Evolutionary conservation across 2,329 filamentous ascomycete species (phyloP).

Genomic region (Capronia coronata): DNA sequence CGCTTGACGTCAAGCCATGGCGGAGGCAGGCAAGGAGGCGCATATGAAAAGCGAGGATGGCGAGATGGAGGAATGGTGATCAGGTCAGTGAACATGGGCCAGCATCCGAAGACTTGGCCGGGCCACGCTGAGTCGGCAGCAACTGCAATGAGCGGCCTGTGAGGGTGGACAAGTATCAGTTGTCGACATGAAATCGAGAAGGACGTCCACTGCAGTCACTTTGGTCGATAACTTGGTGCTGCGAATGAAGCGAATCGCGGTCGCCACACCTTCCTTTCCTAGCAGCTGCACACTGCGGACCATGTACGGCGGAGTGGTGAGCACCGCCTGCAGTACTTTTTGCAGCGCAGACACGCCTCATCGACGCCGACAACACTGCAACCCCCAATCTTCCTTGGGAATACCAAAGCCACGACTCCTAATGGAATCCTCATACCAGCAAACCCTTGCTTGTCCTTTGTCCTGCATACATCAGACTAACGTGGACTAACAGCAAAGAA

Average conservation of each 20-base stretch:
- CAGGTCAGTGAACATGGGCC: background rate
- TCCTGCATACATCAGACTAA: too few relatives aligned
- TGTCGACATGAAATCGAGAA: too few relatives aligned
- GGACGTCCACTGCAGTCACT: too few relatives aligned
- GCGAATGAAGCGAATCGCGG: background rate
- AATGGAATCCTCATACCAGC: too few relatives aligned
- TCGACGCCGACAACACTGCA: too few relatives aligned
- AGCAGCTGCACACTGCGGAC: background rate
- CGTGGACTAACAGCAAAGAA: background rate
- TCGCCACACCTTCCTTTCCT: background rate
- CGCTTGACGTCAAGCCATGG: constrained; percentile 14
- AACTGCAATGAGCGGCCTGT: background rate
- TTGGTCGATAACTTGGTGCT: too few relatives aligned
- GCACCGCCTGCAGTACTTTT: too few relatives aligned
- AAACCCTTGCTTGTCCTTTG: background rate
- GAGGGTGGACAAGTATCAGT: background rate
- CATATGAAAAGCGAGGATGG: background rate
- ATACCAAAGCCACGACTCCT: too few relatives aligned
- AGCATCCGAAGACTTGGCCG: background rate
- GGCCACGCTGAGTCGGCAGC: too few relatives aligned
- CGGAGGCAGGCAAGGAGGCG: background rate
- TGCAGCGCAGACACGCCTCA: too few relatives aligned
- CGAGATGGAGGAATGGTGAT: background rate
- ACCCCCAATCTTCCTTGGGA: too few relatives aligned
- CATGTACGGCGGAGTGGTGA: background rate